Base-by-base conservation (phyloP, 805 yeast species). In the Candida ulmi region DNA sequence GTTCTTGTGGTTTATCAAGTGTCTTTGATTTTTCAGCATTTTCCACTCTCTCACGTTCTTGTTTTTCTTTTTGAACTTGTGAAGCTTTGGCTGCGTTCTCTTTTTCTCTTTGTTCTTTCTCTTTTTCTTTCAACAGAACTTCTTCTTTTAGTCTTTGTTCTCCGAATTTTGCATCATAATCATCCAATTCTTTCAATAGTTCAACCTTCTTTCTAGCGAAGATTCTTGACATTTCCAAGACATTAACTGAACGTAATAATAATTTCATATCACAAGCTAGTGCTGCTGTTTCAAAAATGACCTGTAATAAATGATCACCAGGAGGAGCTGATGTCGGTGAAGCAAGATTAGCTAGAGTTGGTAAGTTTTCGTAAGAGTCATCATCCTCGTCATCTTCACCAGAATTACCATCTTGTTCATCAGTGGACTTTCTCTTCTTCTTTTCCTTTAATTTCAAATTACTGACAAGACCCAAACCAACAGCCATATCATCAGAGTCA, bases 191-290 rank as follows among this genome's bases (percentile, higher is more conserved):
- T 16, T 35, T 36, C 26, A 48, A 18, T 17, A 52, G 24, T 5
- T 38, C 45, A 5, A 26, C 36, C 39, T 57, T 61, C 35, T 63
- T 66, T 25, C 55, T 46, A n/a, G 46, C 51, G 30, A 72, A 54
- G 12, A 62, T 58, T 19, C 56, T 55, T 13, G 72, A 59, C 74
- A 78, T 73, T 38, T 73, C 76, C 36, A 74, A 57, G 1, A 69
- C 77, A 52, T 79, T 78, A 42, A 69, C 57, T 0, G 80, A 70
- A 39, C 84, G 62, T 35, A 79, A 51, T 69, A 82, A 70, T 43
- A 84, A 58, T 49, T 80, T 78, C 61, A 78, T 65, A 52, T 84
- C 91, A 43, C 79, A 73, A 0, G 76, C 76, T 32, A 80, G 56
- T 0, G 79, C 74, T 1, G 83, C 79, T 5, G 76, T 63, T 46